A percentile compares a stretch with the other conserved stretches of the same genome.
These are phyloP conservation scores for Beauveria pseudobassiana DNA, from an alignment of 2,329 filamentous ascomycete genomes.

Conservation along the genomic window DNA sequence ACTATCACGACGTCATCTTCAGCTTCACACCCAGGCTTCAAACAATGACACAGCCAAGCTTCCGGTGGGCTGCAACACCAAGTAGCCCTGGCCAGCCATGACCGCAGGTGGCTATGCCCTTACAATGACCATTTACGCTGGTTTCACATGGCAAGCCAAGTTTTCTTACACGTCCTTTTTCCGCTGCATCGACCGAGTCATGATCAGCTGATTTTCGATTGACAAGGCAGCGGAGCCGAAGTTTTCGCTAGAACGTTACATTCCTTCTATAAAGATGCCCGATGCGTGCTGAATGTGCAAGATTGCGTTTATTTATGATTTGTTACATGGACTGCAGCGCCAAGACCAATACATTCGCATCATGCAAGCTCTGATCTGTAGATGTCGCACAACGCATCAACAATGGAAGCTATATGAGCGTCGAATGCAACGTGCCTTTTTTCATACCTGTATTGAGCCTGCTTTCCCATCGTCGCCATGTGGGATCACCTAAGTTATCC, in stretches of 20 bases:
- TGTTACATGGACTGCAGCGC: neutral
- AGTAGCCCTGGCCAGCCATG: neutral
- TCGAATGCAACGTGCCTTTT: too few relatives aligned
- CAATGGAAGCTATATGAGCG: too few relatives aligned
- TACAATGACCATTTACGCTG: neutral
- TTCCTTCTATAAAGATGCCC: neutral
- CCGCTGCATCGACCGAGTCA: neutral
- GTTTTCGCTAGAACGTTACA: neutral
- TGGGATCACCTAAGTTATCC: too few relatives aligned
- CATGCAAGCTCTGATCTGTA: neutral
- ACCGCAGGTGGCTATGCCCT: neutral
- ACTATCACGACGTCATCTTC: neutral
- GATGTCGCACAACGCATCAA: too few relatives aligned
- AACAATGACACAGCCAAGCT: neutral
- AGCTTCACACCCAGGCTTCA: neutral
- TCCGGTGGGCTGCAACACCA: neutral
- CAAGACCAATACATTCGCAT: neutral
- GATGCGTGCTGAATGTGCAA: neutral
- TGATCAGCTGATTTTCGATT: neutral
- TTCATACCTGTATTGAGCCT: too few relatives aligned
- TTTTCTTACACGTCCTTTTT: neutral
- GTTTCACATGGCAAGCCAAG: neutral
- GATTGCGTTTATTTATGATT: neutral
- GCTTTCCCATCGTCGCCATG: too few relatives aligned
- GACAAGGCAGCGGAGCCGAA: neutral